Evolutionary conservation across 2,329 filamentous ascomycete genomes (phyloP).

Genomic region (Trichoderma hamatum): DNA sequence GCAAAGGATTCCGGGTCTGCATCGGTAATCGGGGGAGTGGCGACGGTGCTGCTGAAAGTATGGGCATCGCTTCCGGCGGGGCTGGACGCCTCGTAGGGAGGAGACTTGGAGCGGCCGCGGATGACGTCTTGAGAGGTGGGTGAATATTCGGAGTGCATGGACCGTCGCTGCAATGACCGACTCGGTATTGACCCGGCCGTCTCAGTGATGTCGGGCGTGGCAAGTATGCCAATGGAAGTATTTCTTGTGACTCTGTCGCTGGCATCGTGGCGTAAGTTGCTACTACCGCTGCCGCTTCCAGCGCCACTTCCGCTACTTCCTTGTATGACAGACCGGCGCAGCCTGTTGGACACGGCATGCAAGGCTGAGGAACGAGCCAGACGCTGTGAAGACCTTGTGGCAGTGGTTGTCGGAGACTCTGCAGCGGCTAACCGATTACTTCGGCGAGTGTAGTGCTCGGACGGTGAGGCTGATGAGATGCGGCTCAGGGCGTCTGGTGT

Average conservation of each 20-base stretch:
- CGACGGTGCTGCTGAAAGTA: conserved; percentile 65
- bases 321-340: conserved; percentile 41
- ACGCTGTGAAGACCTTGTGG: conserved; percentile 33
- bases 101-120: conserved; percentile 41
- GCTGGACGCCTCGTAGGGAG: conserved; percentile 53
- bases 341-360: conserved; percentile 41
- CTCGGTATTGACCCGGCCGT: conserved; percentile 37
- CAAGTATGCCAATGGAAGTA: conserved; percentile 44
- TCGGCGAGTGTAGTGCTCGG: conserved; percentile 39
- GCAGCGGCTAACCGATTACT: conserved; percentile 37
- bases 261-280: conserved; percentile 32
- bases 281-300: conserved; percentile 16
- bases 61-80: conserved; percentile 58
- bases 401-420: conserved; percentile 37
- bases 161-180: conserved; percentile 46
- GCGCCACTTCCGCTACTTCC: conserved; percentile 27
- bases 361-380: conserved; percentile 37
- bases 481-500: conserved; percentile 36
- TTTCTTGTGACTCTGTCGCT: conserved; percentile 34
- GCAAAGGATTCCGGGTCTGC: conserved; percentile 66
- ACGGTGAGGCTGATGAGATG: conserved; percentile 41
- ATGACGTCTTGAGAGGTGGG: conserved; percentile 51
- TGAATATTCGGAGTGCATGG: conserved; percentile 46
- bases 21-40: conserved; percentile 76
- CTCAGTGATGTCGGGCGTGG: conserved; percentile 63